These are phyloP conservation scores for Vaccinium myrtillus DNA, from an alignment of 148 eudicot species.

Conservation along the genomic window DNA sequence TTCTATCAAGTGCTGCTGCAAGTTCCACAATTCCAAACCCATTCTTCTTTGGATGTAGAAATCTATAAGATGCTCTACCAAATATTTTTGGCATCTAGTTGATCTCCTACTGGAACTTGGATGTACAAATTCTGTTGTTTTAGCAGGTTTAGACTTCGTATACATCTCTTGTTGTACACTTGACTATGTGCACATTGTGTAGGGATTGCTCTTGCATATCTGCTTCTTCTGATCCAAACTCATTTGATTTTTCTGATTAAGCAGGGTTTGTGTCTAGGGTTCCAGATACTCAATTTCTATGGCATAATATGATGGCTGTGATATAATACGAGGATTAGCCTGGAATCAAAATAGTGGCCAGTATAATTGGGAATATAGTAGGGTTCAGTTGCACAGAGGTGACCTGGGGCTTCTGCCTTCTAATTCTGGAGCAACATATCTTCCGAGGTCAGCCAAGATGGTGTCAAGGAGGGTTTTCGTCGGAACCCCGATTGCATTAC, in stretches of 20 bases:
- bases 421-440: neutral
- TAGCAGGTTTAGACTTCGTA: neutral
- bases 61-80: too few species aligned
- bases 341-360: neutral
- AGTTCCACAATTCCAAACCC: neutral
- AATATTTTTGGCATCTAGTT: neutral
- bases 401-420: neutral
- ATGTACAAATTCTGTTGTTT: neutral
- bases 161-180: too few species aligned
- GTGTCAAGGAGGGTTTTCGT: neutral
- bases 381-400: neutral
- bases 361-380: neutral
- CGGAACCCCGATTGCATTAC: neutral
- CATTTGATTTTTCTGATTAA: neutral
- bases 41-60: neutral
- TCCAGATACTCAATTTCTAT: neutral
- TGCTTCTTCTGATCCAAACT: neutral
- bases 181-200: neutral
- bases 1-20: neutral
- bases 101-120: neutral
- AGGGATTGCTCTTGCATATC: neutral
- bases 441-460: neutral
- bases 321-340: neutral
- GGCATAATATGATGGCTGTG: neutral
- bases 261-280: neutral